Base-by-base conservation (phyloP, 2,329 filamentous ascomycete species). In the Fusarium drepaniforme region DNA sequence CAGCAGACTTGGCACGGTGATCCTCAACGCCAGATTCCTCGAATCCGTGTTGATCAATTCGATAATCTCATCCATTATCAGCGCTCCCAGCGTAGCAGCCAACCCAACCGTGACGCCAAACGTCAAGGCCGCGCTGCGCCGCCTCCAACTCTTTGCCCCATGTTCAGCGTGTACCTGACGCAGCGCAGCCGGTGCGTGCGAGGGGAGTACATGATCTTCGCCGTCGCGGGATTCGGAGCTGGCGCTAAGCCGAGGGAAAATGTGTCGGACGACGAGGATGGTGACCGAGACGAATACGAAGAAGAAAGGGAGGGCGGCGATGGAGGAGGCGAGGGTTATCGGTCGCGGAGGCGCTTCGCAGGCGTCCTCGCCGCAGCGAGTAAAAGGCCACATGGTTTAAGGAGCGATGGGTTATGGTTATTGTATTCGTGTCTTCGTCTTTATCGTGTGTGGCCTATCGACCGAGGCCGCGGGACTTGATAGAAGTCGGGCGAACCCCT, bases 11-110 rank as follows among this genome's bases (percentile, higher is more conserved):
- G 92, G 90, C 30, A 97, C 89, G 0, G 93, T 94, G 35, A 93
- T 83, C 67, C 90, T 88, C 75, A 97, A 86, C 25, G 93, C 94
- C 33, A 93, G 80, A 25, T 89, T 89, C 69, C 94, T 88, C 15
- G 93, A 94, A 37, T 86, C 86, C 8, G 91, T 88, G 73, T 92
- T 89, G n/a, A 94, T 88, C 7, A 93, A 88, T 78, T 94, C 94
- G 30, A 93, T 91, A 51, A 97, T 94, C 83, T 97, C 95, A 77
- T 94, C 95, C 11, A 97, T 88, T 56, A 97, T 93, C 75, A 97
- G 85, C 83, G 96, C 92, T 4, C 92, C 94, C 56, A 97, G 86
- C 2, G 96, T 93, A 42, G 93, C 89, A 8, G 94, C 93, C 11
- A 97, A 87, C 1, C 91, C 94, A 40, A 97, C 90, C 12, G 94